phyloP scores from a whole-genome alignment of 2,329 filamentous ascomycete species.

The Aspergillus sp. region DNA sequence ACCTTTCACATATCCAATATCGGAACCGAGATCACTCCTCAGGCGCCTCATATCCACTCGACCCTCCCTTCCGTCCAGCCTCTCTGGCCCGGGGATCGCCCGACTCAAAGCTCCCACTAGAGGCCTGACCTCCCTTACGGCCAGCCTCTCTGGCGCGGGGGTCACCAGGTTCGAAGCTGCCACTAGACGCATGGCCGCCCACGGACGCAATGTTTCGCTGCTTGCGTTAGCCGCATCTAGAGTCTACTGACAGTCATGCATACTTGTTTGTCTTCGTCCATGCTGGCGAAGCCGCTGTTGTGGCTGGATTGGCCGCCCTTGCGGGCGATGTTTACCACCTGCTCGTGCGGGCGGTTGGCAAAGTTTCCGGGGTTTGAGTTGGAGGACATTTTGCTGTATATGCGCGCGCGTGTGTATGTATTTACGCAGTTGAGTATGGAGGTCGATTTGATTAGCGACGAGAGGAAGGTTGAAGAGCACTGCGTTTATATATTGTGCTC shows the following conservation, averaged over 20 bases:
- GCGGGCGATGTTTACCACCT: slow-evolving; percentile 49
- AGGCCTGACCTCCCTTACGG: slow-evolving; percentile 55
- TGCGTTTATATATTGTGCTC: too few species aligned
- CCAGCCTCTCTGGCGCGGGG: slow-evolving; percentile 55
- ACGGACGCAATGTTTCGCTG: slow-evolving; percentile 56
- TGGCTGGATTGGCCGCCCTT: slow-evolving; percentile 39
- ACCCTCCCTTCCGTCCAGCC: slow-evolving; percentile 55
- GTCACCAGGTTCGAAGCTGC: slow-evolving; percentile 55
- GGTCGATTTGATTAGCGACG: too few species aligned
- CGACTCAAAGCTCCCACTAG: slow-evolving; percentile 54
- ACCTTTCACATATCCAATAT: too few species aligned
- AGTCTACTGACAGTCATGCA: not conserved
- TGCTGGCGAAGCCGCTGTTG: slow-evolving; percentile 23
- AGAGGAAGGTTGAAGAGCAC: too few species aligned
- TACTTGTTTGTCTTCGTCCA: slow-evolving; percentile 29
- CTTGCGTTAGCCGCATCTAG: too few species aligned
- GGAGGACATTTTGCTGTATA: slow-evolving; percentile 4
- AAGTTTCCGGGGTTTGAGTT: slow-evolving; percentile 52
- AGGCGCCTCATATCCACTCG: too few species aligned
- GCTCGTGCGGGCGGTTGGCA: slow-evolving; percentile 51
- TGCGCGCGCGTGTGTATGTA: too few species aligned
- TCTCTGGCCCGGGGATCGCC: slow-evolving; percentile 54
- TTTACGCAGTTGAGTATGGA: too few species aligned
- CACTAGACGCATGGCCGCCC: slow-evolving; percentile 54
- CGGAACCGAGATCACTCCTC: too few species aligned